Conservation (phyloP, 228 moss, liverwort and hornwort genomes). For the Sphagnum magellanicum region DNA sequence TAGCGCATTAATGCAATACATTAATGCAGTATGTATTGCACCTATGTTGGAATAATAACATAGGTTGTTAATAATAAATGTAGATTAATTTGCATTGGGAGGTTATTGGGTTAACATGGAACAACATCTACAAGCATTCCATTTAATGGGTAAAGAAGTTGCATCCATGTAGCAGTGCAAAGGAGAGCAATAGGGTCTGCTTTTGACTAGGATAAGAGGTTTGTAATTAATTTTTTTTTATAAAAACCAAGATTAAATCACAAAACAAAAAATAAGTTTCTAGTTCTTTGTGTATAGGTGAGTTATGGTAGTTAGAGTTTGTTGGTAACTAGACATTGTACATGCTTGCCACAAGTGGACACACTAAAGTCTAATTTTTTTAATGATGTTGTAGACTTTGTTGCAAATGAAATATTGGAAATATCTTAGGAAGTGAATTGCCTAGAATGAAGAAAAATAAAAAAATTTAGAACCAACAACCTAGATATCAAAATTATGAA, state of each 20-base stretch:
- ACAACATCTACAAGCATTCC: conserved; percentile 95
- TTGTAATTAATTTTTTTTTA: conserved; percentile 1
- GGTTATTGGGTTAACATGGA: conserved; percentile 67
- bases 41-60: too few relatives aligned
- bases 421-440: conserved; percentile 37
- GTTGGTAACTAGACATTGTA: conserved; percentile 87
- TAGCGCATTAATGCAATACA: too few relatives aligned
- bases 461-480: conserved; percentile 16
- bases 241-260: conserved; percentile 11
- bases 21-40: too few relatives aligned
- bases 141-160: conserved; percentile 87
- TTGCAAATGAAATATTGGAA: conserved; percentile 23
- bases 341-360: conserved; percentile 59
- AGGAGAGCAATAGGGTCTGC: too few relatives aligned
- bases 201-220: background rate
- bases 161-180: conserved; percentile 64
- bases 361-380: conserved; percentile 59
- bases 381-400: conserved; percentile 22
- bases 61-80: too few relatives aligned
- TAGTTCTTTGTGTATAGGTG: conserved; percentile 74
- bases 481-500: conserved; percentile 28
- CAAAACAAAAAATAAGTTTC: conserved; percentile 25
- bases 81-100: conserved; percentile 1
- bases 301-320: conserved; percentile 77
- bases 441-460: conserved; percentile 24